phyloP scores from a whole-genome alignment of 129 eudicot species.

The Sambucus nigra region DNA sequence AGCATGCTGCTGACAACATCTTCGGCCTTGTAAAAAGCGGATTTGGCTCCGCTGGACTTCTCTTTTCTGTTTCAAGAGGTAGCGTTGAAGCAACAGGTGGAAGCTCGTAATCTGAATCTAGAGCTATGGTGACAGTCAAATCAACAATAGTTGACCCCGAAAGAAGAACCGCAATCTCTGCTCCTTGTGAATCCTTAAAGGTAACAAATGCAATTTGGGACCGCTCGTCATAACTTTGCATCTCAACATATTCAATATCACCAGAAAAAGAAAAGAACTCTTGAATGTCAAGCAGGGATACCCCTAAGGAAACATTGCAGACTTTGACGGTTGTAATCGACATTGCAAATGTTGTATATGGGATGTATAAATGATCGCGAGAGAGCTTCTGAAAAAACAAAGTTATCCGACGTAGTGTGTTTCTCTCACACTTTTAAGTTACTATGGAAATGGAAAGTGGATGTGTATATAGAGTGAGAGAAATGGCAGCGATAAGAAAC shows the following conservation, averaged over 20 bases:
- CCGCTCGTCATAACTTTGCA: conserved; percentile 63
- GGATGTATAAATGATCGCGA: too few relatives aligned
- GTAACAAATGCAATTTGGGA: conserved; percentile 79
- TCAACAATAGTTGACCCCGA: conserved; percentile 62
- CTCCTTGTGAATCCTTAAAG: conserved; percentile 84
- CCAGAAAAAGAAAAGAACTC: conserved; percentile 87
- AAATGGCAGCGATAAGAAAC: too few relatives aligned
- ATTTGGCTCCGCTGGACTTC: conserved; percentile 19
- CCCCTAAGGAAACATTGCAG: conserved; percentile 78
- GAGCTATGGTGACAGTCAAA: conserved; percentile 31
- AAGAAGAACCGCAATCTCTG: conserved; percentile 80
- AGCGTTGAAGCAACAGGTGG: conserved; percentile 37
- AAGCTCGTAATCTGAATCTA: conserved; percentile 44
- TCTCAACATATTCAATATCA: conserved; percentile 79
- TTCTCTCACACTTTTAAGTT: too few relatives aligned
- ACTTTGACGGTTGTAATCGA: conserved; percentile 77
- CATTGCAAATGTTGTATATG: too few relatives aligned
- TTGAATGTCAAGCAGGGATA: conserved; percentile 57
- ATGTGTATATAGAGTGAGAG: too few relatives aligned
- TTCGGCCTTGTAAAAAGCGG: conserved; percentile 40
- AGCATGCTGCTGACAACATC: conserved; percentile 47
- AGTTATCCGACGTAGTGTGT: too few relatives aligned
- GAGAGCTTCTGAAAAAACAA: not conserved
- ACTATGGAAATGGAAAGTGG: too few relatives aligned
- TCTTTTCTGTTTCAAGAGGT: conserved; percentile 20